Evolutionary conservation across 768 basidiomycete species (phyloP), one percentile per base, ranked within the genome.

Genomic region (Cystobasidium ongulense): DNA sequence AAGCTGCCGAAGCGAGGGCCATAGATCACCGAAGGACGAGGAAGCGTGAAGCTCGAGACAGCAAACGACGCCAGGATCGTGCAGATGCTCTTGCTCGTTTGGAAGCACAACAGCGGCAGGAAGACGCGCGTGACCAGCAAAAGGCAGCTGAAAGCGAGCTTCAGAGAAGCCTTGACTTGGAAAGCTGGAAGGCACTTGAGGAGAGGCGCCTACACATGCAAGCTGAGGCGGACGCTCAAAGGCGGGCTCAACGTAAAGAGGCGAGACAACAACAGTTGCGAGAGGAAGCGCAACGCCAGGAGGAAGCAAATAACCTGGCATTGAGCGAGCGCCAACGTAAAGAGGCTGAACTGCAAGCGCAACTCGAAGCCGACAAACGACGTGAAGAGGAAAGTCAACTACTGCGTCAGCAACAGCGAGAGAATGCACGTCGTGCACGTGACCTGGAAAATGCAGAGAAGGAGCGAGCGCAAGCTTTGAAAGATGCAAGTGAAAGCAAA

Each of bases 31-130:
- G 63, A 1, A 64, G 43, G 23, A 15, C 23, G 63, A 4, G 43
- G 15, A 35, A 64, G 43, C 31, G 38, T 15, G 38, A 64, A 11
- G 10, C 33, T n/a, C 36, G 63, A 13, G 63, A 38, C 10, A 8
- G 17, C 11, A 64, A 64, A 29, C 10, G 63, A 13, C 11, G 23
- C 7, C 31, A 39, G 18, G 63, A 64, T n/a, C 36, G 63, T 10
- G 63, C 63, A 11, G 63, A 64, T 64, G 63, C 63, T 38, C 43
- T 64, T 13, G 63, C 63, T n/a, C 25, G 63, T 27, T n/a, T 64
- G 11, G 63, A 64, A 46, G 63, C 10, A 11, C 63, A 64, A 25
- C 33, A 64, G 27, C 33, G 17, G 3, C 43, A 18, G 4, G 63
- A 64, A 38, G 59, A 64, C 36, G 63, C 25, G 4, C 27, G 39